Evolutionary conservation across 345 rosid species (phyloP).

Genomic region (Salix viminalis): DNA sequence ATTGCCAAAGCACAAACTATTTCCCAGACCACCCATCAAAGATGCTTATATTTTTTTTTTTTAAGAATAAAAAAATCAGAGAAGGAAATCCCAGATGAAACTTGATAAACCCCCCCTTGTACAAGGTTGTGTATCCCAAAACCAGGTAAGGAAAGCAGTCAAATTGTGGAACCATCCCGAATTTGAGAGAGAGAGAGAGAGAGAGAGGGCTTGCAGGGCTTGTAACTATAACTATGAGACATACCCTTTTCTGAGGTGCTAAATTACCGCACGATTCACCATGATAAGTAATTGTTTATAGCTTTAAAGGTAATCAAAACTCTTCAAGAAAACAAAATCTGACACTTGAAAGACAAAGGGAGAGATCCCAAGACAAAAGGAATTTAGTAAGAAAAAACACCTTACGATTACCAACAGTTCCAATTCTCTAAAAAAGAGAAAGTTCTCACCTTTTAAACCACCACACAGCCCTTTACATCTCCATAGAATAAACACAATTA

Average conservation of each 20-base stretch:
- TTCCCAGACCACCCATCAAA: conserved; percentile 4
- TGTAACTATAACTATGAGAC: not conserved
- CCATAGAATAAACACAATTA: conserved; percentile 13
- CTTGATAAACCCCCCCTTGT: conserved; percentile 4
- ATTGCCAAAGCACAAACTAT: conserved; percentile 24
- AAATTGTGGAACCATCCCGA: not conserved
- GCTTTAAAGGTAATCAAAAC: conserved; percentile 2
- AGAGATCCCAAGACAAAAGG: conserved; percentile 23
- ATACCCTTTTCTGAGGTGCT: not conserved
- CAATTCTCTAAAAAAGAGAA: not conserved
- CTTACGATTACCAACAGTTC: conserved; percentile 3
- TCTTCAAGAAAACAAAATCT: conserved; percentile 20
- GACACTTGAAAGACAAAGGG: conserved; percentile 24
- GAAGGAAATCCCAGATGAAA: conserved; percentile 2
- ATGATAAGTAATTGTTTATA: not conserved
- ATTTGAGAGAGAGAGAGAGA: not conserved
- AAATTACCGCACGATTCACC: not conserved
- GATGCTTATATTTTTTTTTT: not conserved
- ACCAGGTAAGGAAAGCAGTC: not conserved
- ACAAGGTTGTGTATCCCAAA: conserved; percentile 14
- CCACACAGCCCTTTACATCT: conserved; percentile 1
- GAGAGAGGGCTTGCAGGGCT: not conserved
- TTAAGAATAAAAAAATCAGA: not conserved
- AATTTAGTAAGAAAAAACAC: conserved; percentile 24
- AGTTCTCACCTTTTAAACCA: conserved; percentile 18